Percentiles rank a stretch among this genome's conserved stretches.
These are phyloP conservation scores for Cyclostephanos invisitatus DNA, from an alignment of 108 stramenopile species.

Conservation along the genomic window DNA sequence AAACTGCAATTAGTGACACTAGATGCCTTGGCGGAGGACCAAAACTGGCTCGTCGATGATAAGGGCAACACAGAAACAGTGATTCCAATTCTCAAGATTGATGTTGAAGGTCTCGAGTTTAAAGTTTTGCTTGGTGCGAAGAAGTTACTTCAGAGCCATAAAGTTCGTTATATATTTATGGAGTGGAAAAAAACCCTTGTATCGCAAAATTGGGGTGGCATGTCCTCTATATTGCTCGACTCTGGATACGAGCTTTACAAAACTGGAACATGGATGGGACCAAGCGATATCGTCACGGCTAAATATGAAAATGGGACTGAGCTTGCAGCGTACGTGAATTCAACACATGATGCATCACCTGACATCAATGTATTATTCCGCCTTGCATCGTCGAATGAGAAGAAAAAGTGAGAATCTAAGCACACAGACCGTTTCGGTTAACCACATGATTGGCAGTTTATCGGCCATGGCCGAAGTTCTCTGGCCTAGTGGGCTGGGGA, in stretches of 20 bases:
- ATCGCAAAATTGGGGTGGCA: not conserved
- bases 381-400: not conserved
- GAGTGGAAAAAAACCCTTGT: constrained; percentile 33
- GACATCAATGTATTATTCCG: not conserved
- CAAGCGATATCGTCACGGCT: constrained; percentile 6
- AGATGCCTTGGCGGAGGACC: constrained; percentile 45
- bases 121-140: constrained; percentile 40
- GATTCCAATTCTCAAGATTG: constrained; percentile 51
- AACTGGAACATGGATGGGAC: constrained; percentile 14
- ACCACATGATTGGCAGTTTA: not conserved
- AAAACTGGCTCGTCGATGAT: constrained; percentile 35
- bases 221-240: constrained; percentile 12
- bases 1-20: constrained; percentile 33
- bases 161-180: constrained; percentile 39
- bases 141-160: constrained; percentile 26
- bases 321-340: not conserved
- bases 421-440: too few species aligned
- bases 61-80: not conserved
- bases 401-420: not conserved
- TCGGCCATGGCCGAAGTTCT: not conserved
- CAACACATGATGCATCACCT: not conserved
- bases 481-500: not conserved
- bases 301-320: not conserved
- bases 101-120: constrained; percentile 48
- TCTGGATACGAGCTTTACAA: constrained; percentile 28